Base-by-base conservation (phyloP, 306 rosid species). In the Spatholobus suberectus region DNA sequence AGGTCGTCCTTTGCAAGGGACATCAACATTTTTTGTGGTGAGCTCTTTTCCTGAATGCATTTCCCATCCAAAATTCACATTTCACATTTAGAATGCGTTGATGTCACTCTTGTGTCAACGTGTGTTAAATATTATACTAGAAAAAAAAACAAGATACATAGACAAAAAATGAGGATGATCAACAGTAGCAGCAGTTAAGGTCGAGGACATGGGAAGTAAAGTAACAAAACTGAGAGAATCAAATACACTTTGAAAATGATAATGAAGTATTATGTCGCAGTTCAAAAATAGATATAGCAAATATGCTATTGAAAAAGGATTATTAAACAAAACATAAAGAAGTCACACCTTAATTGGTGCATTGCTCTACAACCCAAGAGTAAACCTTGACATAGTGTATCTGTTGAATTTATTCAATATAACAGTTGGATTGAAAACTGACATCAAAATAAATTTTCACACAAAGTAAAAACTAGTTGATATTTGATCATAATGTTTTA, bases 1-100 rank as follows among this genome's bases (percentile, higher is more conserved):
- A 38, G 68, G 46, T 12, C n/a, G 69, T 84, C 77, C 8, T 81
- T 63, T 70, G 75, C 73, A 38, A 6, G 77, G 55, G 87, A 85
- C 43, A 44, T 65, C 5, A 77, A 75, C 46, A 24, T 51, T 23
- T 62, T 75, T 73, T 61, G 61, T 13, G 61, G 10, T 59, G 85
- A 8, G 76, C 63, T 70, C 75, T 68, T 87, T 75, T 61, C 80
- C 58, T 58, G 58, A 9, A 40, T 32, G 84, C 80, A 61, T 41
- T 76, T 78, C 58, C 75, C 68, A 67, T 59, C 57, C 4, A 73
- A 76, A 58, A 43, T 43, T 43, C 49, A 43, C 49, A 11, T 43
- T 43, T 43, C 49, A 43, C 49, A 43, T 43, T 37, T 43, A 43
- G 49, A 43, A 43, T 12, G 43, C 43, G 43, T 38, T 38, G 43